Conservation (phyloP, 495 filamentous ascomycete species). For the Daldinia grandis region DNA sequence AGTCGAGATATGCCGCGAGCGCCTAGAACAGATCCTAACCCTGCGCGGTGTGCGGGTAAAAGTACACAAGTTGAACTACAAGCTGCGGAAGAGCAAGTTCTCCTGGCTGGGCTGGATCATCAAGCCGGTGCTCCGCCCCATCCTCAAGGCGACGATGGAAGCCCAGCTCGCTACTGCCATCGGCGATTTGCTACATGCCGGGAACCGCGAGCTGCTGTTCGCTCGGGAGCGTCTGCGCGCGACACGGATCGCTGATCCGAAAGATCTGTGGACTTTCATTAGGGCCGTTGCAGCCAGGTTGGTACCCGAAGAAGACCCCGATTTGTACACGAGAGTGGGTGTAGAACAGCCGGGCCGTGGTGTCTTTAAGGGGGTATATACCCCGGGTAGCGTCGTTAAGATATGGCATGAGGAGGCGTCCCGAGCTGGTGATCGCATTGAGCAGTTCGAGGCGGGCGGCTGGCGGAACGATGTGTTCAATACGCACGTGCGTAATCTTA, state of each 20-base stretch:
- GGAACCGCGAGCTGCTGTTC: conserved; percentile 86
- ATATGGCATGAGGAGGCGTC: conserved; percentile 83
- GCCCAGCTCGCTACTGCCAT: conserved; percentile 77
- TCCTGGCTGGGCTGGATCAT: conserved; percentile 80
- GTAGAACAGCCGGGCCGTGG: conserved; percentile 68
- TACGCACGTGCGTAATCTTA: conserved; percentile 53
- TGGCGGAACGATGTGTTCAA: conserved; percentile 93
- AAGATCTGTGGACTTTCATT: conserved; percentile 80
- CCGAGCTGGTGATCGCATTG: conserved; percentile 67
- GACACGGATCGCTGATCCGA: conserved; percentile 80
- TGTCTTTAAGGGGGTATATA: conserved; percentile 83
- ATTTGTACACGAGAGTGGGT: conserved; percentile 75
- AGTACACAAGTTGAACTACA: conserved; percentile 88
- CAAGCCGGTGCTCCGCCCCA: conserved; percentile 82
- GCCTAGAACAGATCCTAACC: conserved; percentile 80
- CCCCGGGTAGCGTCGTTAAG: conserved; percentile 87
- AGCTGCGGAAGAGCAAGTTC: conserved; percentile 76
- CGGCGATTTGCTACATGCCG: conserved; percentile 69
- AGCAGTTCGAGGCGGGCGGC: conserved; percentile 69
- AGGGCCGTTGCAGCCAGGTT: conserved; percentile 80
- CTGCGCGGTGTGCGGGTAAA: conserved; percentile 77
- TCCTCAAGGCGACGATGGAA: conserved; percentile 82
- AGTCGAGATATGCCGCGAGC: conserved; percentile 77
- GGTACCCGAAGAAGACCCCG: conserved; percentile 72
- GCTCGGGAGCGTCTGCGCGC: conserved; percentile 87